Base-by-base conservation (phyloP, 2,329 filamentous ascomycete species). In the Hypoxylon sp. region DNA sequence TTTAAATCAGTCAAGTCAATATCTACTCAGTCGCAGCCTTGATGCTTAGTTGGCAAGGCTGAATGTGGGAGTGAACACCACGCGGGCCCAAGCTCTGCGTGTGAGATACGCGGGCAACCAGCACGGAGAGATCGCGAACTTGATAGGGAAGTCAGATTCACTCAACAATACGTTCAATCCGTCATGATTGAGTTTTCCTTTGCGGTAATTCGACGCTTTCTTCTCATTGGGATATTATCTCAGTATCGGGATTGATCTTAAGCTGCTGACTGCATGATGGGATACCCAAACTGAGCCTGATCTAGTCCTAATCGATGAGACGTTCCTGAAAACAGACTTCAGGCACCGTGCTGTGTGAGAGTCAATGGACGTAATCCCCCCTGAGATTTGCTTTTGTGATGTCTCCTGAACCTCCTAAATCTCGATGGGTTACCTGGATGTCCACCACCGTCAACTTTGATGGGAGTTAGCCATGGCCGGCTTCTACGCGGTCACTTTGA, bases 381-480 rank as follows among this genome's bases (percentile, higher is more conserved):
- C 1, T n/a, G 15, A 48, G 26, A n/a, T 30, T 48, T 17, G 13
- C 6, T 51, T 26, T 44, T 13, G 4, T 11, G 49, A 32, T 26
- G 6, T 8, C 24, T 30, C 26, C 54, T 46, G 39, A 19, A 6
- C 20, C 20, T 17, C 11, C 34, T 43, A n/a, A 30, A 19, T 19
- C n/a, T 54, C 37, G 34, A 15, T 8, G 10, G 56, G 50, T 59
- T 54, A 56, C 56, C 46, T 51, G 30, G 37, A 26, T 50, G 15
- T 50, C 7, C 49, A 34, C 17, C 17, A 56, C 26, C 11, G 19
- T 8, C n/a, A 61, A 64, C 52, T 44, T 24, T 54, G 24, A 52
- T 2, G 22, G 39, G 19, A 22, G 39, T 10, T 11, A 43, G 19
- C 13, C 13, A 22, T 19, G 19, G 37, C 26, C 20, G 28, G 22